Conservation (phyloP, 495 filamentous ascomycete species). For the Xanthoparmelia taractica region DNA sequence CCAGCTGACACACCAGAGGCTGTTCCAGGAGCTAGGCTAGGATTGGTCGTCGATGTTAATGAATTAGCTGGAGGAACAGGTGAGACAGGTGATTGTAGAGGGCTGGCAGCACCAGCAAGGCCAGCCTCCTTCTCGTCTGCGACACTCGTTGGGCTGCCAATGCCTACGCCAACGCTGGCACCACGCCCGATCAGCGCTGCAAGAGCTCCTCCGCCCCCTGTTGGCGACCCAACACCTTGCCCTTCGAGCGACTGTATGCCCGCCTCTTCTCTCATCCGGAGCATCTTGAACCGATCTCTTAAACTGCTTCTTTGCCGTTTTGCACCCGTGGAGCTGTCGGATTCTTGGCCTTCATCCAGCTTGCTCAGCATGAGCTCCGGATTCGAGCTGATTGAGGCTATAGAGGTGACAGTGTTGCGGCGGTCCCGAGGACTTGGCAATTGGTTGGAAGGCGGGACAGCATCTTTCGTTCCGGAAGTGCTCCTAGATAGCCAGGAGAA, state of each 20-base stretch:
- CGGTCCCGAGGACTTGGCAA: constrained; percentile 37
- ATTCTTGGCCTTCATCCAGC: constrained; percentile 59
- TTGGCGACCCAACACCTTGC: constrained; percentile 38
- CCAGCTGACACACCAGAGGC: constrained; percentile 67
- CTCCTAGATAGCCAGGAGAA: constrained; percentile 82
- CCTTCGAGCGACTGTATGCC: constrained; percentile 42
- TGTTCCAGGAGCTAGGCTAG: constrained; percentile 69
- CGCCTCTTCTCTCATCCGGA: constrained; percentile 74
- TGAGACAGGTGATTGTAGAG: constrained; percentile 28
- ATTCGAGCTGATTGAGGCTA: constrained; percentile 66
- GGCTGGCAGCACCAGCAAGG: constrained; percentile 25
- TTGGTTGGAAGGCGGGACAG: constrained; percentile 43
- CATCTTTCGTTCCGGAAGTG: constrained; percentile 54
- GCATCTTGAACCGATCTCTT: constrained; percentile 76
- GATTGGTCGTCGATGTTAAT: constrained; percentile 43
- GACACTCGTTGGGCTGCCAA: constrained; percentile 47
- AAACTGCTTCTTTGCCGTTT: constrained; percentile 58
- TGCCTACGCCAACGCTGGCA: constrained; percentile 44
- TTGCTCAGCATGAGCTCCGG: constrained; percentile 63
- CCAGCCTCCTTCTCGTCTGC: constrained; percentile 48
- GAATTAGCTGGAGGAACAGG: constrained; percentile 43
- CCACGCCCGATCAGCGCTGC: constrained; percentile 38
- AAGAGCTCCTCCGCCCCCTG: constrained; percentile 32
- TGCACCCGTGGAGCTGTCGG: constrained; percentile 37
- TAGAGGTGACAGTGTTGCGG: constrained; percentile 67